phyloP scores from a whole-genome alignment of 2,329 filamentous ascomycete genomes.

The Dissoconium aciculare region DNA sequence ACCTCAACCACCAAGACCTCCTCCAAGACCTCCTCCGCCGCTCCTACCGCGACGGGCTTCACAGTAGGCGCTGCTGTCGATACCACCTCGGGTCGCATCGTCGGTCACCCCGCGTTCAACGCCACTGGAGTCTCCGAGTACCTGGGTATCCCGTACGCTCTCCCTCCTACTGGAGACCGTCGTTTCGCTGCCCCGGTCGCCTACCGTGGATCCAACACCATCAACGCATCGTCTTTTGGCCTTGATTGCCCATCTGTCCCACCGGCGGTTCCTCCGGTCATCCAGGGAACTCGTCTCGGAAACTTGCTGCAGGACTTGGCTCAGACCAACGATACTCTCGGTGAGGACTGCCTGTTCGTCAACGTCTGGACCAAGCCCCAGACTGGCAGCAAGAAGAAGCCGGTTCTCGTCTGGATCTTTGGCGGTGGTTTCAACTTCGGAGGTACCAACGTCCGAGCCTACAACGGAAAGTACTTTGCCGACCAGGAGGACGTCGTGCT shows the following conservation, averaged over 20 bases:
- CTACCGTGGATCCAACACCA: not conserved
- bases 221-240: not conserved
- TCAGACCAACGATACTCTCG: not conserved
- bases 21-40: not conserved
- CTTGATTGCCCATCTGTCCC: not conserved
- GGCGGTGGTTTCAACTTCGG: conserved; percentile 1
- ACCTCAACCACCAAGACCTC: not conserved
- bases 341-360: not conserved
- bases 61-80: not conserved
- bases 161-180: conserved; percentile 21
- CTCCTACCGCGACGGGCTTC: not conserved
- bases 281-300: not conserved
- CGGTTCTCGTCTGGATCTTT: not conserved
- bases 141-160: conserved; percentile 24
- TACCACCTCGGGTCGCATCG: not conserved
- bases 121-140: conserved; percentile 15
- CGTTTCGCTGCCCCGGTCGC: conserved; percentile 18
- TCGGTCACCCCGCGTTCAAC: not conserved
- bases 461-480: conserved; percentile 2
- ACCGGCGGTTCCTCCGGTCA: not conserved
- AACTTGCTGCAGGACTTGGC: not conserved
- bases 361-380: conserved; percentile 1
- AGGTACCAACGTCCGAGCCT: not conserved
- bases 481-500: conserved; percentile 2
- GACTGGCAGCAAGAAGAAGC: not conserved